Evolutionary conservation across 1,139 yeast species (phyloP).

Genomic region (Komagataea norvegica): DNA sequence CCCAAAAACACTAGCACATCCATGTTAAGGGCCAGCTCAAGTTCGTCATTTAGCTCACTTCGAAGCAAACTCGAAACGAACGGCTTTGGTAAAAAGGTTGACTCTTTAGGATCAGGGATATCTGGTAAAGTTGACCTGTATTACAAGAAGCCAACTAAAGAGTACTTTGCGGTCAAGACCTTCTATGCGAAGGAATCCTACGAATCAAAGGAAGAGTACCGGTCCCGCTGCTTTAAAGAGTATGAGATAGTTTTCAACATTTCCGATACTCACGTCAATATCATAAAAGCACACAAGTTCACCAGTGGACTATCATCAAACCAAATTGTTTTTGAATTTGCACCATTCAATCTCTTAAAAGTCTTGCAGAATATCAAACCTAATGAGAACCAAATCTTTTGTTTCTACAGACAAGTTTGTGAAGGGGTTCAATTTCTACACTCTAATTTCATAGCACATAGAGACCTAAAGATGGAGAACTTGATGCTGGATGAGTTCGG

Average conservation of each 20-base stretch:
- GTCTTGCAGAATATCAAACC: conserved; percentile 17
- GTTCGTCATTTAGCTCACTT: conserved; percentile 1
- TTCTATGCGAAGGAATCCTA: conserved; percentile 35
- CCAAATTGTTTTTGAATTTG: conserved; percentile 20
- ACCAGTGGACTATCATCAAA: conserved; percentile 15
- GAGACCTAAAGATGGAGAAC: conserved; percentile 73
- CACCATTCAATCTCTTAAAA: conserved; percentile 20
- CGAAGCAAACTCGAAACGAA: not conserved
- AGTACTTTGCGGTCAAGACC: conserved; percentile 38
- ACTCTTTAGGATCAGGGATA: conserved; percentile 35
- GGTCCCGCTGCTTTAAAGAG: conserved; percentile 36
- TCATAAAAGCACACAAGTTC: conserved; percentile 33
- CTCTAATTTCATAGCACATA: conserved; percentile 60
- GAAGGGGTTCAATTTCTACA: conserved; percentile 58
- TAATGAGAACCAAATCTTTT: conserved; percentile 25
- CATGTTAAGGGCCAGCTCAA: conserved; percentile 3
- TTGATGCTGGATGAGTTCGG: conserved; percentile 63
- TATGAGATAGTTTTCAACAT: conserved; percentile 31
- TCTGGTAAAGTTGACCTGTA: conserved; percentile 41
- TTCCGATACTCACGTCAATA: conserved; percentile 31
- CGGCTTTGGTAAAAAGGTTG: conserved; percentile 19
- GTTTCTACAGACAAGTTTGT: conserved; percentile 51
- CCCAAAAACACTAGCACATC: not conserved
- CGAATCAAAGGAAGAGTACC: conserved; percentile 38
- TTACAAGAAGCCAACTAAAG: conserved; percentile 22